Base-by-base conservation (phyloP, 225 moss, liverwort and hornwort species). In the Straminergon stramineum region DNA sequence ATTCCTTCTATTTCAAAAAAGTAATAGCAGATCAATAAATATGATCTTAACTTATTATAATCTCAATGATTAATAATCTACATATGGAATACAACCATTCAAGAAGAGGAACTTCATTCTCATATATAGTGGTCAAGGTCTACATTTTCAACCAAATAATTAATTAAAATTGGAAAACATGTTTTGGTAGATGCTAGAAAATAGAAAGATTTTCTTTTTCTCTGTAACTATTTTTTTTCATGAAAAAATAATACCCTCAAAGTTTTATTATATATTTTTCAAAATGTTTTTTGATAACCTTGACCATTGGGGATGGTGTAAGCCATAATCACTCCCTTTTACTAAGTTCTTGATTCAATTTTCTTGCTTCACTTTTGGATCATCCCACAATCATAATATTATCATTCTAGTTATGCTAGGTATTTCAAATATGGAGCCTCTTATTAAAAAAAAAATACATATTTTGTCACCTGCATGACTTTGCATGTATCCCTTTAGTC, bases 41-140 rank as follows among this genome's bases (percentile, higher is more conserved):
- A 62, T 45, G 45, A 45, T 48, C 18, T 67, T 75, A 86, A 16
- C 15, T 65, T 65, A 61, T 45, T 17, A 65, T 24, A 23, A 24
- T 51, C 24, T 82, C 82, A 34, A 65, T 35, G 51, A 81, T 32
- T 9, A 41, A 41, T 41, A 15, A 41, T 71, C 8, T 15, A 15
- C 26, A 26, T 15, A 15, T 71, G 5, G 14, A 24, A 39, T 39
- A 24, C 70, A 70, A 66, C 34, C 66, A 35, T 66, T 66, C 7
- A 30, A 63, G 19, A 66, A 66, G 10, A 35, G 10, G 35, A 34
- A 4, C 66, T 66, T 39, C 6, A 39, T 39, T 35, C 13, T 13
- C 1, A 4, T 67, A 11, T 11, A 7, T 0, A 14, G 0, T 13
- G 4, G 4, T 70, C 5, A 24, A 1, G 14, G 8, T 70, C 0